Evolutionary conservation across 208 protist genomes (phyloP).

Genomic region (Crithidia sp.): DNA sequence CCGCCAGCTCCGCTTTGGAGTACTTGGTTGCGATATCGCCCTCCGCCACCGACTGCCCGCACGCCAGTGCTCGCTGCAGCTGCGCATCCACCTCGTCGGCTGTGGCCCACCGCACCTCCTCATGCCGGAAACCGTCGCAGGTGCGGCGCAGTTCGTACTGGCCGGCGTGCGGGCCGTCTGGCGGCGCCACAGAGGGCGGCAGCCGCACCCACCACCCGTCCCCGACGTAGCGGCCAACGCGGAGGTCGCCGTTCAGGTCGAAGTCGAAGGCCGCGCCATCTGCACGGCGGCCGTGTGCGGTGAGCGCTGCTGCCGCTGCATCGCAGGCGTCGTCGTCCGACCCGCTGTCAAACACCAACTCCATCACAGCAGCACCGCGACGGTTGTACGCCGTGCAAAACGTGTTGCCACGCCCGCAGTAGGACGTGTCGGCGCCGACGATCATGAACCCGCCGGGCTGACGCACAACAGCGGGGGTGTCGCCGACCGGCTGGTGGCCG

Average conservation of each 20-base stretch:
- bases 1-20: constrained; percentile 50
- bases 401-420: constrained; percentile 55
- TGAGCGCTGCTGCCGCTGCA: not conserved
- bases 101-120: constrained; percentile 41
- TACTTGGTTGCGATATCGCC: constrained; percentile 41
- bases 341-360: constrained; percentile 63
- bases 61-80: constrained; percentile 27
- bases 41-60: constrained; percentile 30
- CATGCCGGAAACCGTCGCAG: constrained; percentile 48
- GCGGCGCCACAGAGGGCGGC: constrained; percentile 22
- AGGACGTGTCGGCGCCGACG: constrained; percentile 84
- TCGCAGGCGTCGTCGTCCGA: not conserved
- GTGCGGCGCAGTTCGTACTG: constrained; percentile 73
- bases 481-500: constrained; percentile 84
- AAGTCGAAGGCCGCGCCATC: constrained; percentile 59
- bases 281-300: constrained; percentile 50
- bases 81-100: constrained; percentile 33
- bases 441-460: constrained; percentile 73
- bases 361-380: constrained; percentile 64
- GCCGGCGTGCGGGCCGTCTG: constrained; percentile 2
- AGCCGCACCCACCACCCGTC: constrained; percentile 77
- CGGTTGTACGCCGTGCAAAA: constrained; percentile 36
- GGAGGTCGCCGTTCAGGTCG: constrained; percentile 28
- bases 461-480: constrained; percentile 73
- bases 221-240: constrained; percentile 56